phyloP scores from a whole-genome alignment of 2,329 filamentous ascomycete genomes.

The Didymella sp. region DNA sequence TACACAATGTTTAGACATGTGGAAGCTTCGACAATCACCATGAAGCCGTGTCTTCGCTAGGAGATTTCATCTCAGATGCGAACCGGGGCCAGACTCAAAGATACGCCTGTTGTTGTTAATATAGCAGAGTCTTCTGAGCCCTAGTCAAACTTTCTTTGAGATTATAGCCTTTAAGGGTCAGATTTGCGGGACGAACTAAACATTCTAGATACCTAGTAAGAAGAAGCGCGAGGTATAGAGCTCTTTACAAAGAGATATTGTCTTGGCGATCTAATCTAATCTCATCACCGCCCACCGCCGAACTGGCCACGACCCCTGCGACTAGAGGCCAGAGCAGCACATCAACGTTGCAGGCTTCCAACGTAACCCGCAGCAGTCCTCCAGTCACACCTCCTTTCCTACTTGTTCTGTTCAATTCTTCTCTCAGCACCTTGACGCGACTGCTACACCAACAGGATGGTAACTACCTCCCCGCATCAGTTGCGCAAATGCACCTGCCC shows the following conservation, averaged over 20 bases:
- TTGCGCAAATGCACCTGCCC: constrained; percentile 28
- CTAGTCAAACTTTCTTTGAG: neutral
- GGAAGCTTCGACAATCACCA: neutral
- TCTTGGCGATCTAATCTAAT: constrained; percentile 41
- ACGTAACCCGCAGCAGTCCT: constrained; percentile 20
- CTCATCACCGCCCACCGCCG: constrained; percentile 31
- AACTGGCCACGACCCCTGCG: constrained; percentile 38
- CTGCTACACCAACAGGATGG: constrained; percentile 35
- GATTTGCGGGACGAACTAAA: neutral
- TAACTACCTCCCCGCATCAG: constrained; percentile 21
- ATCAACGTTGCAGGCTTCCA: constrained; percentile 36
- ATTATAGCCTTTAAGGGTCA: neutral
- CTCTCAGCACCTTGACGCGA: neutral
- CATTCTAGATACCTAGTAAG: neutral
- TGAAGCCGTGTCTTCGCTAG: neutral
- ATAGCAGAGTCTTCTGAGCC: neutral
- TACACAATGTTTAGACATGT: neutral
- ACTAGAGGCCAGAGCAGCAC: constrained; percentile 45
- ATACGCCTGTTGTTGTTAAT: neutral
- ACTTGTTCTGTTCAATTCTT: neutral
- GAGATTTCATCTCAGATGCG: too few relatives aligned
- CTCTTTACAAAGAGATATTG: neutral
- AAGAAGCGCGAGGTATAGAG: neutral
- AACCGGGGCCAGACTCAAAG: neutral
- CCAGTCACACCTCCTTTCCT: constrained; percentile 1